A percentile compares a stretch with the other conserved stretches of the same genome.
phyloP scores from a whole-genome alignment of 1,284 basidiomycete genomes.

The Malassezia slooffiae region DNA sequence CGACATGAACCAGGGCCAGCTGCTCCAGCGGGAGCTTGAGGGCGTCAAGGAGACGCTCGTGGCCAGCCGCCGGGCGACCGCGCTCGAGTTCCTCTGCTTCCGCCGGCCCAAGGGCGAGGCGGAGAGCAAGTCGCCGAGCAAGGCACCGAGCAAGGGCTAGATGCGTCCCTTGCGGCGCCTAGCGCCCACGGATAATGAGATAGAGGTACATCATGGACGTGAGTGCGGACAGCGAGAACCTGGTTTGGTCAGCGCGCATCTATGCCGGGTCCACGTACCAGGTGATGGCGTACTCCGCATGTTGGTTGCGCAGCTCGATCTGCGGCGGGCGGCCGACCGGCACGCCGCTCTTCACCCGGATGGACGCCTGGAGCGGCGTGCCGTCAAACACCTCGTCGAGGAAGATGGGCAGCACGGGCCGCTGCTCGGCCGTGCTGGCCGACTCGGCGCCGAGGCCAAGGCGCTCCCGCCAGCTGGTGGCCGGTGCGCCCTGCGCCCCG shows the following conservation, averaged over 20 bases:
- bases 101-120: constrained; percentile 15
- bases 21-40: constrained; percentile 58
- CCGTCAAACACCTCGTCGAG: constrained; percentile 52
- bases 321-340: constrained; percentile 75
- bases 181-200: not conserved
- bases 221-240: constrained; percentile 33
- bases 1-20: constrained; percentile 55
- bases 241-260: constrained; percentile 9
- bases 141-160: no score
- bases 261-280: constrained; percentile 56
- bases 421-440: no score
- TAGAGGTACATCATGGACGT: constrained; percentile 32
- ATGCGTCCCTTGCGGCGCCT: constrained; percentile 10
- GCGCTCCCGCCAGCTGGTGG: no score
- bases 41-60: constrained; percentile 78
- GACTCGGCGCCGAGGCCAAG: no score
- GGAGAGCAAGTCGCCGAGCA: no score
- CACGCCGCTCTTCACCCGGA: constrained; percentile 60
- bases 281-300: constrained; percentile 87
- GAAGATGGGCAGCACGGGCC: constrained; percentile 46
- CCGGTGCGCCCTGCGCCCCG: no score
- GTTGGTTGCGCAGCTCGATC: constrained; percentile 84
- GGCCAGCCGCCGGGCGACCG: constrained; percentile 75
- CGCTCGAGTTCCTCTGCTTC: constrained; percentile 80
- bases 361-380: constrained; percentile 59